Conservation (phyloP, 768 basidiomycete genomes). For the Hirschioporus abietinus region DNA sequence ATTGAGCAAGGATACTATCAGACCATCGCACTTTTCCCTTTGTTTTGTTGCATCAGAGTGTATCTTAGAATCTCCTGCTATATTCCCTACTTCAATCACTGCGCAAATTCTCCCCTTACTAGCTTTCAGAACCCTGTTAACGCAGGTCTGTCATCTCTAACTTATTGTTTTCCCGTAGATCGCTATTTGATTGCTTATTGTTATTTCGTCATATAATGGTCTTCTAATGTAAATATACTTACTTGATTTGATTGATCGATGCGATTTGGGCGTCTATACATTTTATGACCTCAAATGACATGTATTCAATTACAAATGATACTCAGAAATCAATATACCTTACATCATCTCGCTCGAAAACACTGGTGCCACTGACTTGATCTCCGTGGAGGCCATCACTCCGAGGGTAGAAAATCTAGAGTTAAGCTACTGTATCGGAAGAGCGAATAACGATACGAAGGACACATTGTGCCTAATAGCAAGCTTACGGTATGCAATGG, state of each 20-base stretch:
- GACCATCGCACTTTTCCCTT: background rate
- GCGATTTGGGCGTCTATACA: background rate
- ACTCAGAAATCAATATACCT: no score
- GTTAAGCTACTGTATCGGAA: background rate
- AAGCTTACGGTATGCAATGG: background rate
- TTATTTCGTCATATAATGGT: slow-evolving; percentile 1
- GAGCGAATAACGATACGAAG: background rate
- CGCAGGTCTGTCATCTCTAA: background rate
- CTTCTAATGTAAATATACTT: background rate
- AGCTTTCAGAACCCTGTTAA: background rate
- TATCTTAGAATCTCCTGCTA: background rate
- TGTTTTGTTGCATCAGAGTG: slow-evolving; percentile 1
- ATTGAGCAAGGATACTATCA: background rate
- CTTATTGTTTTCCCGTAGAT: background rate
- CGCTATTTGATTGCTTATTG: background rate
- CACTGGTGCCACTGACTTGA: background rate
- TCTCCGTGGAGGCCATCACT: background rate
- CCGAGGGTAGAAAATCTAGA: background rate
- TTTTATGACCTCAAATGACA: background rate
- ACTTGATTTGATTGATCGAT: background rate
- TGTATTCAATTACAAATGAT: background rate
- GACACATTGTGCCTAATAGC: background rate
- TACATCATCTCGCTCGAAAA: no score
- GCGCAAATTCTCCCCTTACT: background rate
- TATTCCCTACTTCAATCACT: background rate